Evolutionary conservation across 1,284 basidiomycete species (phyloP), one percentile per base, ranked within the genome.

Genomic region (Apiotrichum brassicae): DNA sequence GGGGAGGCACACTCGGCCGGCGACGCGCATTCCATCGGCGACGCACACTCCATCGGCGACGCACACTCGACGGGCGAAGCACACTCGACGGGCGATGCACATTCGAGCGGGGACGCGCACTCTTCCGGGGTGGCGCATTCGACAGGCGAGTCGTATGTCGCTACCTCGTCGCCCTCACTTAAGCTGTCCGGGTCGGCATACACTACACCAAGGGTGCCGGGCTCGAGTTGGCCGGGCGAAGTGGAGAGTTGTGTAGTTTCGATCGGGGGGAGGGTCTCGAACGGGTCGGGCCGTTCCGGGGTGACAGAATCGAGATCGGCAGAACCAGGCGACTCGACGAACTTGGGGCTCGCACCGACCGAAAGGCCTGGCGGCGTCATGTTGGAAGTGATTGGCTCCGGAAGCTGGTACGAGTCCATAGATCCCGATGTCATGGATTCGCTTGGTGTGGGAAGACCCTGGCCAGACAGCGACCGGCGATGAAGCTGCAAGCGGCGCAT

Each of bases 401-500:
- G 53, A 3, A 67, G 62, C 6, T 49, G 50, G 45, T 70, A 72
- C 24, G 68, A 70, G 50, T 70, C 70, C 62, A 69, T 67, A 9
- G 66, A 69, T 0, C 67, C 40, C 12, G 33, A 34, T 4, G 39
- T 20, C 2, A 40, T 16, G n/a, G 39, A 42, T 12, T 42, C 40
- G 40, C 24, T 42, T 5, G 40, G 40, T 12, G 40, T 42, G n/a
- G 26, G n/a, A 2, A 41, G 18, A 9, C 13, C 19, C 7, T 26
- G 43, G 14, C 20, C 14, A 2, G 22, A 33, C 6, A 19, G 6
- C n/a, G 26, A 30, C 19, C 25, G 40, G 26, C 40, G 40, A 23
- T 42, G 40, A 2, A 42, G 25, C 26, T 30, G 26, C 19, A 55
- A 23, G 19, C 46, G 43, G 22, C 46, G 52, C 43, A 56, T 45